Evolutionary conservation across 1,284 basidiomycete genomes (phyloP), one percentile per base, ranked within the genome.

Genomic region (Xerocomus nothofagi): DNA sequence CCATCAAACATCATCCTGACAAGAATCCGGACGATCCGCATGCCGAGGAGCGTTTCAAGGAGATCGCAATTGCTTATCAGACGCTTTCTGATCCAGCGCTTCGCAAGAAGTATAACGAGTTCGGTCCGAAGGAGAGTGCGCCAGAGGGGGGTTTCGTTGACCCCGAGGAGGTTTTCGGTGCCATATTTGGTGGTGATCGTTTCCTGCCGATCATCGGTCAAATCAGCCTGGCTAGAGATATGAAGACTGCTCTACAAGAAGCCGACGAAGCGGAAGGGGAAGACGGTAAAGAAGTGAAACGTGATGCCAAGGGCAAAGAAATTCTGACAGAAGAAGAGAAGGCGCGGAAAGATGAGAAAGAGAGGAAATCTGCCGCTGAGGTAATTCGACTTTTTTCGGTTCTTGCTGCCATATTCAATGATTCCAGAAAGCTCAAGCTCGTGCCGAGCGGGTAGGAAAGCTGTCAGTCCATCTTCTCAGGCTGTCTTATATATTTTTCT

Each of bases 221-320:
- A 47, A 88, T 92, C 59, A 89, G 86, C 47, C 74, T 93, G 59
- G 95, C 93, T 29, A 83, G 83, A 60, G 96, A 99, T 63, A 98
- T 99, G 97, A 99, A 99, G 74, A 84, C 93, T 6, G 95, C 94
- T 6, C 75, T 99, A 64, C 95, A 99, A 65, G 91, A 96, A 63
- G 94, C 92, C 15, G 90, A 90, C 43, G 86, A 88, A 47, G 84
- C 80, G 10, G 88, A 91, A 54, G 78, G 76, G 10, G 77, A 79
- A 18, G 77, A 73, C 18, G 61, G 51, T 1, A 66, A 63, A 57
- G 68, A 65, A 41, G 72, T 74, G 36, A 65, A 69, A 51, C 73
- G 76, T 44, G 86, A 86, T 63, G 78, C 79, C 27, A 90, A 87
- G 60, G 86, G 85, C 1, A 74, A 78, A 52, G 82, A 83, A 53